These are phyloP conservation scores for Starmera caribaea DNA, from an alignment of 805 yeast genomes.

Conservation along the genomic window DNA sequence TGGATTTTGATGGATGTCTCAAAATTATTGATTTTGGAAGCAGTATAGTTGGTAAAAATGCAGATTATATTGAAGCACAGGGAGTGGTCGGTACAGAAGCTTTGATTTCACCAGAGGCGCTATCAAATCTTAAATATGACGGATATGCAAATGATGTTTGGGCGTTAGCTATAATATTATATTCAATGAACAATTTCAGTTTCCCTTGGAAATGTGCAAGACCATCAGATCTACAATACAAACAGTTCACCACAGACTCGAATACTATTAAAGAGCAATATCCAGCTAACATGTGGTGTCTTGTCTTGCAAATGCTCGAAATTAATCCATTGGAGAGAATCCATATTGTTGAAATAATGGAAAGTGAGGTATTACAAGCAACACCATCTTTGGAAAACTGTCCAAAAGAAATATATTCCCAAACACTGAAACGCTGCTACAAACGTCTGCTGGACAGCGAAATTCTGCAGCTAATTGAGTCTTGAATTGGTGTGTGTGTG, in stretches of 20 bases:
- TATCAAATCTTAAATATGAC: slow-evolving; percentile 56
- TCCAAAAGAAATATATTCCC: slow-evolving; percentile 1
- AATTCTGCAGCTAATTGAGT: neutral
- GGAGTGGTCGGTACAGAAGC: slow-evolving; percentile 95
- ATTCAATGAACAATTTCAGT: slow-evolving; percentile 49
- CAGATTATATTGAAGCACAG: slow-evolving; percentile 45
- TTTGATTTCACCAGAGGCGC: slow-evolving; percentile 81
- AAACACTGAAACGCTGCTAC: slow-evolving; percentile 5
- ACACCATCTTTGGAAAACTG: neutral
- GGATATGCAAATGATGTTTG: slow-evolving; percentile 81
- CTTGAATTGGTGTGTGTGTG: neutral
- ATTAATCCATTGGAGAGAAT: slow-evolving; percentile 6
- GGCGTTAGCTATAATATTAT: slow-evolving; percentile 82
- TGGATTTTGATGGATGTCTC: slow-evolving; percentile 57
- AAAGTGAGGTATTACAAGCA: neutral
- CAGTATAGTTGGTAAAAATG: slow-evolving; percentile 58
- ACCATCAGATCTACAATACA: slow-evolving; percentile 20
- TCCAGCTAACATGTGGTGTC: slow-evolving; percentile 3
- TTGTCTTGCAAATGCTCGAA: slow-evolving; percentile 1
- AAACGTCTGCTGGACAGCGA: neutral
- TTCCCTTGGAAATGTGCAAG: slow-evolving; percentile 42
- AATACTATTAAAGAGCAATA: slow-evolving; percentile 1
- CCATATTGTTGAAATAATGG: slow-evolving; percentile 4
- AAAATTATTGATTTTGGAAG: slow-evolving; percentile 87
- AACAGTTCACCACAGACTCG: slow-evolving; percentile 1